A percentile compares a stretch with the other conserved stretches of the same genome.
Conservation (phyloP, 2,329 filamentous ascomycete species). For the Dothidotthia symphoricarpi region DNA sequence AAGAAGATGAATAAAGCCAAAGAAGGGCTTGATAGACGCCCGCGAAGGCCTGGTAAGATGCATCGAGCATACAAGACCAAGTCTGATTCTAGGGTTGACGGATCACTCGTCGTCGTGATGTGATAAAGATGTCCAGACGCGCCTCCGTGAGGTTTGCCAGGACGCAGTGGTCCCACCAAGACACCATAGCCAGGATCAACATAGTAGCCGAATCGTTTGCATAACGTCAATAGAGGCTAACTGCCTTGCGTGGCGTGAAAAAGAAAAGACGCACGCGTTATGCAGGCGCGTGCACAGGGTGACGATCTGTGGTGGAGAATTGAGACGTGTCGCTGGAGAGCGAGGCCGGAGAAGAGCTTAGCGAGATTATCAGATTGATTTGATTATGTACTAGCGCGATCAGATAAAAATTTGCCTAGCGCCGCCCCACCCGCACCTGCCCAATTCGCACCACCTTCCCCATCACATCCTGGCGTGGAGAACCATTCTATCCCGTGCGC, state of each 20-base stretch:
- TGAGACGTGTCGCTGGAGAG: constrained; percentile 10
- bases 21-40: constrained; percentile 30
- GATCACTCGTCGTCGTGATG: constrained; percentile 14
- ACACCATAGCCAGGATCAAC: constrained; percentile 24
- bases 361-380: constrained; percentile 19
- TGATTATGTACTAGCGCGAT: constrained; percentile 15
- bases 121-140: constrained; percentile 21
- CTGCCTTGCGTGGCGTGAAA: constrained; percentile 17
- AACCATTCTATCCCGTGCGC: constrained; percentile 18
- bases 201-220: constrained; percentile 17
- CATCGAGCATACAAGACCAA: constrained; percentile 23
- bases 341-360: constrained; percentile 10
- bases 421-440: constrained; percentile 10
- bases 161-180: constrained; percentile 22
- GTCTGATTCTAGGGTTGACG: constrained; percentile 10
- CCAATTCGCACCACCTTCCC: constrained; percentile 4
- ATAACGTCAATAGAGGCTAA: constrained; percentile 12
- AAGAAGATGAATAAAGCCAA: constrained; percentile 36
- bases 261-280: constrained; percentile 12
- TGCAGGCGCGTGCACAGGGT: constrained; percentile 8
- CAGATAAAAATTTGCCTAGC: constrained; percentile 34
- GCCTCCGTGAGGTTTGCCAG: constrained; percentile 15
- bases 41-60: constrained; percentile 26
- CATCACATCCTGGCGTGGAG: constrained; percentile 35
- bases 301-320: constrained; percentile 11